phyloP scores from a whole-genome alignment of 1,139 yeast species.

The Meyerozyma smithsonii region DNA sequence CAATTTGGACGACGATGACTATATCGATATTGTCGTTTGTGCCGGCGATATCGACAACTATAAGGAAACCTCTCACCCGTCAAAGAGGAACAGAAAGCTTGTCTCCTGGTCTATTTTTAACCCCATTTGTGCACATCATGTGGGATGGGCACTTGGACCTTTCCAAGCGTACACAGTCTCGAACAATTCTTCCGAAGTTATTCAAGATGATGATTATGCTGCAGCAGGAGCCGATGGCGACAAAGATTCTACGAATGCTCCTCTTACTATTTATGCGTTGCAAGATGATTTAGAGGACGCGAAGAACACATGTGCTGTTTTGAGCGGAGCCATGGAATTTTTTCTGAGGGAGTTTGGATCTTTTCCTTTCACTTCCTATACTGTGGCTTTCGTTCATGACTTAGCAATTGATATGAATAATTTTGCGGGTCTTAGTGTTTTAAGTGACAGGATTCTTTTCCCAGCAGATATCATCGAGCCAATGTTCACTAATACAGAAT shows the following conservation, averaged over 20 bases:
- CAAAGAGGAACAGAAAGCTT: slow-evolving; percentile 67
- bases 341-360: slow-evolving; percentile 89
- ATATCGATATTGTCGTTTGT: slow-evolving; percentile 61
- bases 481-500: slow-evolving; percentile 63
- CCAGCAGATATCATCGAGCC: slow-evolving; percentile 80
- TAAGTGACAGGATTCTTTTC: slow-evolving; percentile 64
- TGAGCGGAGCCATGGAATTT: slow-evolving; percentile 75
- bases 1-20: slow-evolving; percentile 47
- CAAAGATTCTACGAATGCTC: slow-evolving; percentile 38
- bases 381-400: slow-evolving; percentile 70
- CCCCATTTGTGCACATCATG: slow-evolving; percentile 89
- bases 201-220: slow-evolving; percentile 34
- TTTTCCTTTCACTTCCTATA: slow-evolving; percentile 81
- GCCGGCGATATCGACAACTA: slow-evolving; percentile 64
- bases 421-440: slow-evolving; percentile 75
- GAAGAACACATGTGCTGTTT: slow-evolving; percentile 68
- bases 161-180: slow-evolving; percentile 58
- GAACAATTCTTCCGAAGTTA: slow-evolving; percentile 26
- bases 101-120: slow-evolving; percentile 77
- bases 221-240: slow-evolving; percentile 37
- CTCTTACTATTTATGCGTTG: slow-evolving; percentile 53
- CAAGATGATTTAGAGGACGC: slow-evolving; percentile 58
- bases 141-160: slow-evolving; percentile 96
- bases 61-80: slow-evolving; percentile 44
- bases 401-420: slow-evolving; percentile 45